A percentile compares a stretch with the other conserved stretches of the same genome.
Evolutionary conservation across 306 rosid genomes (phyloP).

Genomic region (Fragaria nilgerrensis): DNA sequence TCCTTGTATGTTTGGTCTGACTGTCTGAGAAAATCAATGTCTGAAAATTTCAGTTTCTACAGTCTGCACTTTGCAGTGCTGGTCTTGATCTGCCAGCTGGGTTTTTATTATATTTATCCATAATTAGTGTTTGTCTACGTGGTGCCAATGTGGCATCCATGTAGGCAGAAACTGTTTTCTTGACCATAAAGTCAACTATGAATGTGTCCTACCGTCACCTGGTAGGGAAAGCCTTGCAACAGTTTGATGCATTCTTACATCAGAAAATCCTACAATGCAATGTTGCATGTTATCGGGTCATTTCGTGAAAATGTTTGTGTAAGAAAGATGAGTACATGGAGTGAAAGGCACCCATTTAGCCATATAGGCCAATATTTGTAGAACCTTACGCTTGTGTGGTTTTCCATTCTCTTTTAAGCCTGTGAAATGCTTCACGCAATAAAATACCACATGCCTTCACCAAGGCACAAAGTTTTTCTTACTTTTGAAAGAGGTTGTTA

Average conservation of each 20-base stretch:
- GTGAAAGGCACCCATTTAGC: not conserved
- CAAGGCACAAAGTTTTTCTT: not conserved
- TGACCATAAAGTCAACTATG: too few species aligned
- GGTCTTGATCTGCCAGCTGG: not conserved
- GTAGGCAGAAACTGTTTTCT: not conserved
- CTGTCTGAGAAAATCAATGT: not conserved
- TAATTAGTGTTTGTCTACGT: not conserved
- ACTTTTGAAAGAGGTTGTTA: not conserved
- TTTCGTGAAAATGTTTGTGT: not conserved
- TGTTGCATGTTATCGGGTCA: not conserved
- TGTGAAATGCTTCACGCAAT: conserved; percentile 8
- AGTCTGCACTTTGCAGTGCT: not conserved
- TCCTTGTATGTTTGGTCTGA: not conserved
- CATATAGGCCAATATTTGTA: not conserved
- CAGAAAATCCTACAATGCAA: not conserved
- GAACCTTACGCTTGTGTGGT: not conserved
- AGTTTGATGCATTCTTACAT: not conserved
- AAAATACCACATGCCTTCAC: conserved; percentile 1
- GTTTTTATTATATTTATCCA: too few species aligned
- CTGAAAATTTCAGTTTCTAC: not conserved
- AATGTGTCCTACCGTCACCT: too few species aligned
- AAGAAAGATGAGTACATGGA: not conserved
- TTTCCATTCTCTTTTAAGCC: not conserved
- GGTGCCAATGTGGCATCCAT: not conserved
- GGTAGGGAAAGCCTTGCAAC: too few species aligned